phyloP scores from a whole-genome alignment of 1,284 basidiomycete genomes.

The Taiwanofungus camphoratus region DNA sequence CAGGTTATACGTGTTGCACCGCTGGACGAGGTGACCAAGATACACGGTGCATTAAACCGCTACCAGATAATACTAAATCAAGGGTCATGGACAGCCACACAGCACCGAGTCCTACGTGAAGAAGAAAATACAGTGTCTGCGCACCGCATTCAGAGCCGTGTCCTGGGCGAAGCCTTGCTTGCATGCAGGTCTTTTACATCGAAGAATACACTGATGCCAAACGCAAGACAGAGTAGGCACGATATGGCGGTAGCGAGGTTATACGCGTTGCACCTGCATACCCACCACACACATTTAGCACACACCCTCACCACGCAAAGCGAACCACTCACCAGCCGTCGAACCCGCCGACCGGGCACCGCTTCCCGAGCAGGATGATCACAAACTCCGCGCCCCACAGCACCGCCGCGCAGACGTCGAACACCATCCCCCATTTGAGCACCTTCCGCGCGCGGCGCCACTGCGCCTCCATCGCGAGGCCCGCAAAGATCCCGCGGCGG shows the following conservation, averaged over 20 bases:
- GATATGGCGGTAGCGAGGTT: conserved; percentile 58
- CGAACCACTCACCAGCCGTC: conserved; percentile 52
- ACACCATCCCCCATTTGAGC: conserved; percentile 44
- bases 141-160: conserved; percentile 29
- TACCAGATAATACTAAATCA: conserved; percentile 7
- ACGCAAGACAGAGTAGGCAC: conserved; percentile 49
- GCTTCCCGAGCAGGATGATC: conserved; percentile 52
- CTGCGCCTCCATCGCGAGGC: conserved; percentile 56
- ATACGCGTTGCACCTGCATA: conserved; percentile 64
- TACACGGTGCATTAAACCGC: too few relatives aligned
- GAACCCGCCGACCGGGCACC: conserved; percentile 55
- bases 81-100: not conserved
- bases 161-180: conserved; percentile 45
- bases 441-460: conserved; percentile 53
- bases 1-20: too few relatives aligned
- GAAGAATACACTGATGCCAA: conserved; percentile 53
- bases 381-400: conserved; percentile 57
- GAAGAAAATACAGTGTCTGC: not conserved
- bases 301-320: conserved; percentile 1
- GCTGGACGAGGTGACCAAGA: too few relatives aligned
- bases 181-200: conserved; percentile 58
- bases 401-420: conserved; percentile 45
- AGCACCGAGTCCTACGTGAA: not conserved
- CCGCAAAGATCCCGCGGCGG: conserved; percentile 49
- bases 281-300: conserved; percentile 1